These are phyloP conservation scores for Hondaea fermentalgiana DNA, from an alignment of 108 stramenopile species.

Conservation along the genomic window DNA sequence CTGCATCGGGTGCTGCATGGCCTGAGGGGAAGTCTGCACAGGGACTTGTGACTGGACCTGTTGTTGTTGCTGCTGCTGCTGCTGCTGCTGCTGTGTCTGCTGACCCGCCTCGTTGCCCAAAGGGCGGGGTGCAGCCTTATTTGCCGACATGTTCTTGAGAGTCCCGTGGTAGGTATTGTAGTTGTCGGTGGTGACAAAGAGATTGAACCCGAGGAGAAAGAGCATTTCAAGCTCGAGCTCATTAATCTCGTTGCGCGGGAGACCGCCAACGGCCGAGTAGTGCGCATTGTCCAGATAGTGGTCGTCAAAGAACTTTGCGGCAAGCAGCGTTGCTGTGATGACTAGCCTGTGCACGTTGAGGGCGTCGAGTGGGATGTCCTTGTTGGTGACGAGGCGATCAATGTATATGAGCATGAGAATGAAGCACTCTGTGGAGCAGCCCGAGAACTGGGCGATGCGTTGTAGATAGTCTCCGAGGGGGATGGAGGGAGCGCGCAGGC, in stretches of 20 bases:
- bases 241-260: conserved; percentile 62
- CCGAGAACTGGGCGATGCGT: conserved; percentile 87
- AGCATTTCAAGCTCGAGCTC: conserved; percentile 85
- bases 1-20: too few species aligned
- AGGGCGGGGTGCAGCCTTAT: background rate
- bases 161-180: conserved; percentile 32
- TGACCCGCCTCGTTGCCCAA: conserved; percentile 14
- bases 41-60: too few species aligned
- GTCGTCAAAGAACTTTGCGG: conserved; percentile 98
- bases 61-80: background rate
- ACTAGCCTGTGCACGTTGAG: conserved; percentile 92
- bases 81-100: conserved; percentile 23
- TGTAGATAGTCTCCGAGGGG: conserved; percentile 79
- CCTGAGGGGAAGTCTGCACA: too few species aligned
- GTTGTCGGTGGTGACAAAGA: conserved; percentile 65
- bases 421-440: conserved; percentile 91
- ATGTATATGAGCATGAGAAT: conserved; percentile 94
- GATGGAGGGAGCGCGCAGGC: conserved; percentile 81
- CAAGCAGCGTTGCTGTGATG: conserved; percentile 72
- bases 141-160: conserved; percentile 18
- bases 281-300: conserved; percentile 97
- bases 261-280: conserved; percentile 57
- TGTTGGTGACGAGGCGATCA: conserved; percentile 86
- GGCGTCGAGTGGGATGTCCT: conserved; percentile 79
- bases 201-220: conserved; percentile 84